Evolutionary conservation across 139 green algal genomes (phyloP).

Genomic region (Monoraphidium neglectum): DNA sequence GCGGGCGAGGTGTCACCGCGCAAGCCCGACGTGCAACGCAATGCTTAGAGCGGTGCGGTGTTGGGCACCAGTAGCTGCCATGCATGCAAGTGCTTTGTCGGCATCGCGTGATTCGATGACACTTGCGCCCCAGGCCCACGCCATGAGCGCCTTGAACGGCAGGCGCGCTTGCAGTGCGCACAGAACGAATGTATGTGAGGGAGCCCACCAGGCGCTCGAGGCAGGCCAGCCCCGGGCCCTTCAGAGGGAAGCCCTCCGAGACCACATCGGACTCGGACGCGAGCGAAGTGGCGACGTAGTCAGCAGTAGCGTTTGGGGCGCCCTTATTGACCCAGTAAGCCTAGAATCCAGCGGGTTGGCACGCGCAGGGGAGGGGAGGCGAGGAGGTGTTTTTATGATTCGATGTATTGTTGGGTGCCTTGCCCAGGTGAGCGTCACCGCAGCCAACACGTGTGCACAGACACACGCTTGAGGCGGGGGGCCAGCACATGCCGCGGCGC

Average conservation of each 20-base stretch:
- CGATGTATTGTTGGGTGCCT: slow-evolving; percentile 9
- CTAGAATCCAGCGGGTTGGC: background rate
- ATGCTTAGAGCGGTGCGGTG: too few species aligned
- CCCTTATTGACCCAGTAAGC: background rate
- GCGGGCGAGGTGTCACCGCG: too few species aligned
- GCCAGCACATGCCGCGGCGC: background rate
- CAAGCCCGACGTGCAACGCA: too few species aligned
- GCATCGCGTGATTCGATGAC: too few species aligned
- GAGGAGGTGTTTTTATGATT: background rate
- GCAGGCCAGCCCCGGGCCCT: slow-evolving; percentile 30
- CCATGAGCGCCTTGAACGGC: too few species aligned
- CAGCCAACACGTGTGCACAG: background rate
- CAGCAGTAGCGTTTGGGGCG: background rate
- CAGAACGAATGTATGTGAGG: too few species aligned
- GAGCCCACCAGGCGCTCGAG: slow-evolving; percentile 39
- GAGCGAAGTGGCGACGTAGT: background rate
- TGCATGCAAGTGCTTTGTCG: too few species aligned
- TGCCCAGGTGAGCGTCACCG: background rate
- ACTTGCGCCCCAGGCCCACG: too few species aligned
- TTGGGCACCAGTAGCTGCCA: too few species aligned
- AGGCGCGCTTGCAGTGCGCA: too few species aligned
- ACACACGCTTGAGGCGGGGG: background rate
- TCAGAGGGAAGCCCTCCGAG: background rate
- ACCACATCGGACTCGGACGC: background rate
- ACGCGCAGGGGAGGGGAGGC: background rate